These are phyloP conservation scores for Populus tremula DNA, from an alignment of 345 rosid genomes.

Conservation along the genomic window DNA sequence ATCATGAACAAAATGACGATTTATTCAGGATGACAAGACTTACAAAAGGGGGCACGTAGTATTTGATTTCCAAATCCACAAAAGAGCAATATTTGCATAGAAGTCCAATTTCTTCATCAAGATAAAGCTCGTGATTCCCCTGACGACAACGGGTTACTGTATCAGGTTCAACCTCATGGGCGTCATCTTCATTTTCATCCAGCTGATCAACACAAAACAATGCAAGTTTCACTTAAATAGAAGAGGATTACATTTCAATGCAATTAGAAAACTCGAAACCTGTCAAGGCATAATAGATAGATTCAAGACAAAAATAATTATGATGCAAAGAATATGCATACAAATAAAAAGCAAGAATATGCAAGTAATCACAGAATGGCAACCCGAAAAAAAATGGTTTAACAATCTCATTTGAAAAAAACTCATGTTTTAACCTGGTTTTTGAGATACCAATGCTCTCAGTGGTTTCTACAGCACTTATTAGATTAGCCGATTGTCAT, in stretches of 20 bases:
- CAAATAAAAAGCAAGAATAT: too few relatives aligned
- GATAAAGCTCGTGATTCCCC: conserved; percentile 42
- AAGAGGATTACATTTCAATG: background rate
- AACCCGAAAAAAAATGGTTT: too few relatives aligned
- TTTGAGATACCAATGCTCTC: too few relatives aligned
- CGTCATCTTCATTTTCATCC: conserved; percentile 13
- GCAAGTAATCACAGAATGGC: too few relatives aligned
- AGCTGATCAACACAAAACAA: conserved; percentile 13
- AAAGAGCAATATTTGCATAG: conserved; percentile 41
- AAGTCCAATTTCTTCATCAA: conserved; percentile 56
- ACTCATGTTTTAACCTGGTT: too few relatives aligned
- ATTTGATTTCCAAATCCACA: conserved; percentile 40
- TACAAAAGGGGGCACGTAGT: conserved; percentile 47
- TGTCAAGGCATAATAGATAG: background rate
- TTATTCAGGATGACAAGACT: conserved; percentile 9
- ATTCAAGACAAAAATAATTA: background rate
- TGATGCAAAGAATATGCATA: background rate
- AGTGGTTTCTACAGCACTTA: too few relatives aligned
- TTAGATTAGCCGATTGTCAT: too few relatives aligned
- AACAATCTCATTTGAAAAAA: too few relatives aligned
- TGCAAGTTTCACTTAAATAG: background rate
- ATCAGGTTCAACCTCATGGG: conserved; percentile 4
- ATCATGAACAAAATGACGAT: background rate
- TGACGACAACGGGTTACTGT: conserved; percentile 22
- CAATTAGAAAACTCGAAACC: background rate